Evolutionary conservation across 2,329 filamentous ascomycete genomes (phyloP), one percentile per base, ranked within the genome.

Genomic region (Apiospora sp.): DNA sequence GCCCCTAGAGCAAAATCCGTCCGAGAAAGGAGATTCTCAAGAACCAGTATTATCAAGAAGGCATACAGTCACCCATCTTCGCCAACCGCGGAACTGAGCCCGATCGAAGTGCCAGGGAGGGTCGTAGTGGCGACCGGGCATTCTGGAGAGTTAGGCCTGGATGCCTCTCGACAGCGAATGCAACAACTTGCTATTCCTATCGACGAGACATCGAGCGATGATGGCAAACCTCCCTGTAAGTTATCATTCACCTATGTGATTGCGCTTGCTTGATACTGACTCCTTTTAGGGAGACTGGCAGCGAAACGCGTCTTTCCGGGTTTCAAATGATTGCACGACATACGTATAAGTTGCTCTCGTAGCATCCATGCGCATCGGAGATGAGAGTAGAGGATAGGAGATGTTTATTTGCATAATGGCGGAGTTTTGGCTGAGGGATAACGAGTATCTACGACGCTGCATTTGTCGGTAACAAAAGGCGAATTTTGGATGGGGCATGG

Each of bases 161-260:
- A 74, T 19, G 37, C 22, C 43, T 64, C 69, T 24, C 73, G 73
- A 13, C 73, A 79, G 69, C 78, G 77, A 4, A 80, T 80, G 77
- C 74, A 77, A 44, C 76, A 80, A 54, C 71, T 80, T 24, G 74
- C 79, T 24, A 75, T 74, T 24, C 77, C 78, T 67, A 75, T 81
- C 13, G 78, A 81, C 64, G 79, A 81, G 72, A 75, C 75, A 3
- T 79, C 75, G 41, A 81, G 78, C 54, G 79, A 81, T 61, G 80
- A 81, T 71, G 78, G 79, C 70, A 46, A 58, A 43, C 68, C 71
- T 54, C 34, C 68, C 37, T 70, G 68, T 70, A 70, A 51, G 68
- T 44, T 16, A 14, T 44, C 1, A n/a, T n/a, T 49, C 19, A 27
- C 27, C 27, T n/a, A 37, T 24, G 44, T 4, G 13, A 2, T 10